Percentiles rank a stretch among this genome's conserved stretches.
Conservation (phyloP, 2,329 filamentous ascomycete genomes). For the Drechslerella dactyloides region DNA sequence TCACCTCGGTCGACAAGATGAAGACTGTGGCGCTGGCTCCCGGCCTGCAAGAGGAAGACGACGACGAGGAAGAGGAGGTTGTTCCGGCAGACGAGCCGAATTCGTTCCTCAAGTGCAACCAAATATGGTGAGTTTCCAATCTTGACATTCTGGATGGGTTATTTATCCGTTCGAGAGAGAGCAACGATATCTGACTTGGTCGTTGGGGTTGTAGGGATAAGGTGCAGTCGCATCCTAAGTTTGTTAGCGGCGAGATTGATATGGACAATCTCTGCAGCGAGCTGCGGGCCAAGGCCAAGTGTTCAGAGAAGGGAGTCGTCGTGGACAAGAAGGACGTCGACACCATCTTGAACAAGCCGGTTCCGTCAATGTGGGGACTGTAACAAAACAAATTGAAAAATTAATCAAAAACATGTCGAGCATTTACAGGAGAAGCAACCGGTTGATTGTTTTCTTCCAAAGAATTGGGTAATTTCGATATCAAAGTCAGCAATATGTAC, state of each 20-base stretch:
- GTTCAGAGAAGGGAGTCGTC: slow-evolving; percentile 86
- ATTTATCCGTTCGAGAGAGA: slow-evolving; percentile 43
- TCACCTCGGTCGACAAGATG: slow-evolving; percentile 58
- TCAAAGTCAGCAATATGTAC: slow-evolving; percentile 31
- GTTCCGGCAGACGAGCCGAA: slow-evolving; percentile 67
- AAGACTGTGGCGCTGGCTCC: slow-evolving; percentile 46
- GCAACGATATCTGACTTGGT: slow-evolving; percentile 44
- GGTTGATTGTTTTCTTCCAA: slow-evolving; percentile 25
- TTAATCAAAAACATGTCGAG: slow-evolving; percentile 13
- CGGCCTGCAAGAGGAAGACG: slow-evolving; percentile 63
- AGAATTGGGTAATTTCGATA: slow-evolving; percentile 43
- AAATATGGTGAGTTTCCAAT: slow-evolving; percentile 78
- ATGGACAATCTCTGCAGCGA: slow-evolving; percentile 92
- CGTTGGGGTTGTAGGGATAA: slow-evolving; percentile 72
- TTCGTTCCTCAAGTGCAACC: slow-evolving; percentile 79
- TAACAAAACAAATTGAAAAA: slow-evolving; percentile 26
- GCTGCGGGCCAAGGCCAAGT: slow-evolving; percentile 92
- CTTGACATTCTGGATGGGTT: slow-evolving; percentile 7
- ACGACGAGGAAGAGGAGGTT: slow-evolving; percentile 71
- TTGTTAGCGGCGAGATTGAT: slow-evolving; percentile 88
- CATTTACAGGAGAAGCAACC: slow-evolving; percentile 49
- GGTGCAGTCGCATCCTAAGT: slow-evolving; percentile 63
- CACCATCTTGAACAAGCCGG: slow-evolving; percentile 48
- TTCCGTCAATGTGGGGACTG: slow-evolving; percentile 50
- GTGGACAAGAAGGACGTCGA: slow-evolving; percentile 90